Base-by-base conservation (phyloP, 163 green algal species). In the Chlorella variabilis region DNA sequence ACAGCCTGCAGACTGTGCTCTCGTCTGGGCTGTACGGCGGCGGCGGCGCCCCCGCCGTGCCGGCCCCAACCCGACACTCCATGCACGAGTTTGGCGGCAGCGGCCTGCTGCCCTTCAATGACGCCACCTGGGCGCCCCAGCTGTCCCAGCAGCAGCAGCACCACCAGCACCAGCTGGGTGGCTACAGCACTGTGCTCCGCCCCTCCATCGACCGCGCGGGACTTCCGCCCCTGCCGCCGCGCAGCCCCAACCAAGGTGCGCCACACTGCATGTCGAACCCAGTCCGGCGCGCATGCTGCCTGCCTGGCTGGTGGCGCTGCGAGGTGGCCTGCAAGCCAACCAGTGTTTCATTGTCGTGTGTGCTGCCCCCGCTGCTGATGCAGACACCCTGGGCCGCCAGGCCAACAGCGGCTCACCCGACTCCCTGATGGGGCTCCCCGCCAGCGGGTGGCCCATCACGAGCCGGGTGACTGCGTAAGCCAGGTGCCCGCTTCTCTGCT, bases 121-220 rank as follows among this genome's bases (percentile, higher is more conserved):
- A 68, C 23, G 48, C 31, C 27, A 65, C 48, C 36, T 79, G 71
- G 71, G 56, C 29, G 9, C 49, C 54, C 13, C 68, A 34, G 27
- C 0, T 3, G 5, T 17, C 42, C 8, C 31, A n/a, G 15, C 41
- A n/a, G 68, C 48, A 29, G 5, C 13, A 34, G 48, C 42, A 76
- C 3, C 68, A 45, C 11, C 42, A 63, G 68, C 70, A 65, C 29
- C 41, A 76, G 25, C 56, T 80, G 56, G 73, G 54, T 18, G 73
- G 73, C 27, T 80, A 80, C 56, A 59, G 34, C 38, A 80, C 73
- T 1, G 36, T 54, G 27, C 73, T 70, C 34, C 36, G 73, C 8
- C 73, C 73, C 56, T 56, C 33, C 73, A 71, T 80, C 38, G 73
- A 80, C 38, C 73, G 73, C 5, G 6, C 54, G 1, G 73, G 73